phyloP scores from a whole-genome alignment of 1,284 basidiomycete species.

The Microbotryomycetes sp. region DNA sequence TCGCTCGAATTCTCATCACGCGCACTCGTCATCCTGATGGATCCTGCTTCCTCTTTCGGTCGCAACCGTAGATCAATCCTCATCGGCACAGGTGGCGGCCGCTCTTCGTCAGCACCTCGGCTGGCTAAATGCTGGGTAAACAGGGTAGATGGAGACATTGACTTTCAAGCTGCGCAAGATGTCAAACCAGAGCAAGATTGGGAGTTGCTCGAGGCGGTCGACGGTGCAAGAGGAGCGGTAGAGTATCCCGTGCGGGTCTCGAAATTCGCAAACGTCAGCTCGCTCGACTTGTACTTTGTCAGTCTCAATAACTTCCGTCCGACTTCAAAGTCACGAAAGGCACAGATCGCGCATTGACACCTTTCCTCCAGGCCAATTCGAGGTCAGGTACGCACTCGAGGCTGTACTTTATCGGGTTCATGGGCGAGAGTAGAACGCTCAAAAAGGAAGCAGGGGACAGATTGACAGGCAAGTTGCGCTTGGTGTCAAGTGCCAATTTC shows the following conservation, averaged over 20 bases:
- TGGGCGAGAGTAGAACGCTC: constrained; percentile 56
- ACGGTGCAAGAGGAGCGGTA: constrained; percentile 45
- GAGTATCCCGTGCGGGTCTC: constrained; percentile 70
- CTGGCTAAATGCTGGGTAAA: constrained; percentile 27
- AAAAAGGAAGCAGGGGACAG: constrained; percentile 47
- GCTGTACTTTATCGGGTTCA: constrained; percentile 71
- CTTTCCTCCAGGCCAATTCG: constrained; percentile 53
- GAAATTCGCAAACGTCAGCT: constrained; percentile 63
- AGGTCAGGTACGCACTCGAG: constrained; percentile 55
- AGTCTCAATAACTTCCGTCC: constrained; percentile 38
- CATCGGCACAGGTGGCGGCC: constrained; percentile 61
- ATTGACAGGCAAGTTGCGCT: constrained; percentile 6
- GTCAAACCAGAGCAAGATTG: constrained; percentile 60
- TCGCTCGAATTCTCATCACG: constrained; percentile 50
- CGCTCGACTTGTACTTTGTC: constrained; percentile 69
- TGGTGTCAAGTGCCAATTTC: not conserved
- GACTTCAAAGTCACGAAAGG: not conserved
- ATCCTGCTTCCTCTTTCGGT: constrained; percentile 1
- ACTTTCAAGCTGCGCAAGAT: constrained; percentile 6
- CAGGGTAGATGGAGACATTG: constrained; percentile 5
- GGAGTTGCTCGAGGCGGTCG: constrained; percentile 59
- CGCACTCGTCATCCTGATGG: not conserved
- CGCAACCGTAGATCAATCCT: constrained; percentile 61
- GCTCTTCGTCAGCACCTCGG: constrained; percentile 35
- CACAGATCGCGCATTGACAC: no score